phyloP scores from a whole-genome alignment of 179 eudicot species.

The Nepenthes alata region DNA sequence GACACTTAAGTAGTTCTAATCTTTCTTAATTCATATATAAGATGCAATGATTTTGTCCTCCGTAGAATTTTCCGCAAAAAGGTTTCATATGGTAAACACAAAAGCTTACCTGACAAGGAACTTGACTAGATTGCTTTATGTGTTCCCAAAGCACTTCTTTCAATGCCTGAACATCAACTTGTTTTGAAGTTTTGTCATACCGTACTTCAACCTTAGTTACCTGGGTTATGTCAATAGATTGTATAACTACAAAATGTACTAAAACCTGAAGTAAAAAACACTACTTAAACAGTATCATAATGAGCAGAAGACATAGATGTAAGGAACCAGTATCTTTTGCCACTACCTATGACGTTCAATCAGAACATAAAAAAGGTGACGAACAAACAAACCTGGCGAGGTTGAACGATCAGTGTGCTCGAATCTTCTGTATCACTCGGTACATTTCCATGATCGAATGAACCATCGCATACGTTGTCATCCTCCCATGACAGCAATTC shows the following conservation, averaged over 20 bases:
- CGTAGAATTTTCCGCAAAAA: too few species aligned
- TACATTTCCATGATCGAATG: conserved; percentile 38
- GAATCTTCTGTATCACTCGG: conserved; percentile 50
- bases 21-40: not conserved
- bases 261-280: not conserved
- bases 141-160: conserved; percentile 84
- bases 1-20: too few species aligned
- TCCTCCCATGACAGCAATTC: conserved; percentile 41
- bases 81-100: not conserved
- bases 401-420: conserved; percentile 42
- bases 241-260: not conserved
- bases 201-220: conserved; percentile 82
- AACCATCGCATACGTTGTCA: conserved; percentile 28
- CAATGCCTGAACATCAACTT: conserved; percentile 87
- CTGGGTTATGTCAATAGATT: conserved; percentile 15
- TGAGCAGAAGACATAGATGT: not conserved
- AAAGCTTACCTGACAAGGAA: conserved; percentile 26
- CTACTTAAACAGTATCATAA: not conserved
- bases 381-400: conserved; percentile 45
- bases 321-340: not conserved
- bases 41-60: not conserved
- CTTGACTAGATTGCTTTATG: conserved; percentile 32
- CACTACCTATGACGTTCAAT: not conserved
- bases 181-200: conserved; percentile 85
- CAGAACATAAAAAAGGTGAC: not conserved